Evolutionary conservation across 2,329 filamentous ascomycete genomes (phyloP), one percentile per base, ranked within the genome.

Genomic region (Colletotrichum phormii): DNA sequence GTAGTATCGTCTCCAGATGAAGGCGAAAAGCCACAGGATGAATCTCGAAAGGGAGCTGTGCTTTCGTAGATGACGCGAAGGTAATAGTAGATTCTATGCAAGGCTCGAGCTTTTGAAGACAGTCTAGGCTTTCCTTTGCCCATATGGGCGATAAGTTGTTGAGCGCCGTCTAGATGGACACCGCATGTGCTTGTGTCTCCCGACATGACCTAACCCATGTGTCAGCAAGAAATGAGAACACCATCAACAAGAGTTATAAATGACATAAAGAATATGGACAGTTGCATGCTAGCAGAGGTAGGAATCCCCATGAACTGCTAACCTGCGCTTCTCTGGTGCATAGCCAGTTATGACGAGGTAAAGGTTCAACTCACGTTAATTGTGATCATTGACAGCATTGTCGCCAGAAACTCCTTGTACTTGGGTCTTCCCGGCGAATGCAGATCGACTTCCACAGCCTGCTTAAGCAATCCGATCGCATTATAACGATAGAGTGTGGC

Each of bases 331-430:
- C 26, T 29, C 26, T 29, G 26, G 26, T 29, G 4, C 26, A 29
- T 2, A 4, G 2, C 12, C 11, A 12, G 8, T 35, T 3, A 12
- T 35, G 33, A 18, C 13, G 15, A 49, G 37, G 7, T 1, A 29
- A 9, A 6, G 2, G 3, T 18, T 42, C 57, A 61, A 49, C 64
- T 51, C 53, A 77, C 77, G 51, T 79, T 79, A 4, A 79, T 79
- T 0, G 77, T 75, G 15, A 79, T 76, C 77, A 79, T 79, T 2
- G 77, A 79, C 29, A 79, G 11, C 76, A 78, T 79, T 1, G 77
- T 78, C 0, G 78, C 78, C 1, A 79, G 60, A 24, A 77, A 77
- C 18, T 79, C 78, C n/a, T 79, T 79, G 26, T 79, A 79, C 35
- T 76, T 78, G 4, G 77, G 77, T 18, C 35, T 61, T 6, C 63